Evolutionary conservation across 2,329 filamentous ascomycete species (phyloP).

Genomic region (Colletotrichum abscissum): DNA sequence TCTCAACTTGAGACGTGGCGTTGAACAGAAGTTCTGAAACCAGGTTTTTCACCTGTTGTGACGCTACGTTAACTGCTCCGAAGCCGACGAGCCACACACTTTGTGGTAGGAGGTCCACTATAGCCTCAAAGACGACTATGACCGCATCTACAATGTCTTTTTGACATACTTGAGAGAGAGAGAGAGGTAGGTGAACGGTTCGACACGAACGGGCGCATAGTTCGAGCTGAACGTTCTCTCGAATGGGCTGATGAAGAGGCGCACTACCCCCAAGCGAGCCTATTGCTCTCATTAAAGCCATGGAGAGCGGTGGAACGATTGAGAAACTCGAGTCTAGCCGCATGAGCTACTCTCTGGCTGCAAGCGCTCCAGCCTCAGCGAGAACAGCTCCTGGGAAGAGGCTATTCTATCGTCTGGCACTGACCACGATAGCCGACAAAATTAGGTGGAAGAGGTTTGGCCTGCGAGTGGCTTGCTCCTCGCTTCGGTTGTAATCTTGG

Average conservation of each 20-base stretch:
- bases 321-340: conserved; percentile 17
- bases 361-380: conserved; percentile 11
- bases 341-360: not conserved
- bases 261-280: conserved; percentile 38
- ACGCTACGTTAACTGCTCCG: conserved; percentile 38
- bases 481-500: not conserved
- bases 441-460: too few relatives aligned
- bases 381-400: not conserved
- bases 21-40: conserved; percentile 6
- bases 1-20: conserved; percentile 12
- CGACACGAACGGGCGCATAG: not conserved
- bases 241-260: conserved; percentile 41
- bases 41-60: conserved; percentile 41
- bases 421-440: not conserved
- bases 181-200: too few relatives aligned
- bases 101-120: conserved; percentile 42
- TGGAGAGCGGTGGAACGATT: conserved; percentile 24
- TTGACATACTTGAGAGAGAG: too few relatives aligned
- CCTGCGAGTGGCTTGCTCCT: not conserved
- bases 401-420: not conserved
- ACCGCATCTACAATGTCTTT: conserved; percentile 40
- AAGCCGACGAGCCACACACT: conserved; percentile 39
- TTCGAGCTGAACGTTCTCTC: conserved; percentile 7
- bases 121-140: conserved; percentile 38
- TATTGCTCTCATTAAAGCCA: conserved; percentile 35